A percentile compares a stretch with the other conserved stretches of the same genome.
Conservation (phyloP, 2,329 filamentous ascomycete genomes). For the Incumbomyces lentus region DNA sequence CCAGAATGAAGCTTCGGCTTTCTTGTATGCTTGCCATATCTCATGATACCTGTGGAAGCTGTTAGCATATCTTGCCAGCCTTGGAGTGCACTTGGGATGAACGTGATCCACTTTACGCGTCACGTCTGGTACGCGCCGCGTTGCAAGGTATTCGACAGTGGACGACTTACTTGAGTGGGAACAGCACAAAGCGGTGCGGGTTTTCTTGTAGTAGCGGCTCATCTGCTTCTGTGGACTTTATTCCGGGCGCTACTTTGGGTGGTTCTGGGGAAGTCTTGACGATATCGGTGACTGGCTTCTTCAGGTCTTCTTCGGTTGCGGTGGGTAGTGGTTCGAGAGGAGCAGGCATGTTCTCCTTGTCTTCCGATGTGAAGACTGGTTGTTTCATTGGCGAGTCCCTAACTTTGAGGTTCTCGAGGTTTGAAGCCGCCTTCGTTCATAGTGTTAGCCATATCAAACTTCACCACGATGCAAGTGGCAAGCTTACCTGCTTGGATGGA, state of each 20-base stretch:
- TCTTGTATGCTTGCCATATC: constrained; percentile 70
- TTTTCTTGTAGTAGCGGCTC: constrained; percentile 95
- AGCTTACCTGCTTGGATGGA: constrained; percentile 60
- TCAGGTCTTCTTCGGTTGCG: constrained; percentile 45
- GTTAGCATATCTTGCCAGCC: neutral
- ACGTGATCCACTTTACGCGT: constrained; percentile 57
- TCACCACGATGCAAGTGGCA: constrained; percentile 32
- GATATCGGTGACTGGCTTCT: constrained; percentile 40
- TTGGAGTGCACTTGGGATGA: neutral
- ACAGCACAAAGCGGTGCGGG: constrained; percentile 89
- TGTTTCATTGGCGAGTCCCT: constrained; percentile 80
- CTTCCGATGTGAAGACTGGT: constrained; percentile 56
- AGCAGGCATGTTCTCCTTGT: constrained; percentile 70
- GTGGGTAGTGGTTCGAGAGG: constrained; percentile 39
- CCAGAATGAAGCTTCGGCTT: constrained; percentile 99
- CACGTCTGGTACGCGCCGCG: constrained; percentile 13
- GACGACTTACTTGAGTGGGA: constrained; percentile 88
- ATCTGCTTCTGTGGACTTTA: constrained; percentile 61
- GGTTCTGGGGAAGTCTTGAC: constrained; percentile 36
- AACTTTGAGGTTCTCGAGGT: constrained; percentile 82
- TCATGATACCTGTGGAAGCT: constrained; percentile 12
- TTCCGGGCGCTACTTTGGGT: constrained; percentile 38
- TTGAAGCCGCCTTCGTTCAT: constrained; percentile 62
- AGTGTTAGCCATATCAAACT: constrained; percentile 31
- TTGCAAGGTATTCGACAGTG: constrained; percentile 46